Base-by-base conservation (phyloP, 768 basidiomycete genomes). In the Lentinula edodes region DNA sequence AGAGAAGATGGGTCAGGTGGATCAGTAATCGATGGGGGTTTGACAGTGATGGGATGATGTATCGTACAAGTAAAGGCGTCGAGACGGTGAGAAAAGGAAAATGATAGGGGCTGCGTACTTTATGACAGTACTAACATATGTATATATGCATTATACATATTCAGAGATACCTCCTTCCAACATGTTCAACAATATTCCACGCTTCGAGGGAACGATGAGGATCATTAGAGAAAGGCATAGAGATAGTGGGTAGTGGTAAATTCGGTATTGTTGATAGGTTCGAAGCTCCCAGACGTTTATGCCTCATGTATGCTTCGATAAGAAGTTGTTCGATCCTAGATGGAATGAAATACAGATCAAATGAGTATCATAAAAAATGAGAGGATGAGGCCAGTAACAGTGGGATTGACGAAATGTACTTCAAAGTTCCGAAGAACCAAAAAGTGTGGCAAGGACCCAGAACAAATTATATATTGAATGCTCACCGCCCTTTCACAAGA, bases 401-500 rank as follows among this genome's bases (percentile, higher is more conserved):
- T 2, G 28, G 23, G 28, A 28, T 28, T 28, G 3, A 28, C 28
- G 28, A 28, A 28, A 28, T 28, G 3, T 28, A 4, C 28, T 28
- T 28, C 28, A 28, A 28, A 28, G 1, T 39, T 39, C 6, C 6
- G 7, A 32, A 28, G 8, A 52, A 9, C 23, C 28, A 5, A 6
- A 15, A 32, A 16, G 12, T 23, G 15, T 23, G 23, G 16, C 13
- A 52, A 20, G 12, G 18, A 23, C 28, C 3, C 28, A 46, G 16
- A 46, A 16, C 15, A 34, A 9, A 56, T 56, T 9, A 16, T 13
- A 41, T 15, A 23, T 18, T 2, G 1, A 42, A 18, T 12, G 13
- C 70, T 56, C n/a, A 79, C 80, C 84, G 72, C 62, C 84, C 82
- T 70, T 86, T 87, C 39, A 85, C 75, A 62, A 84, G 67, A 69